Base-by-base conservation (phyloP, 73 alveolate species). In the Paramecium sonneborni region DNA sequence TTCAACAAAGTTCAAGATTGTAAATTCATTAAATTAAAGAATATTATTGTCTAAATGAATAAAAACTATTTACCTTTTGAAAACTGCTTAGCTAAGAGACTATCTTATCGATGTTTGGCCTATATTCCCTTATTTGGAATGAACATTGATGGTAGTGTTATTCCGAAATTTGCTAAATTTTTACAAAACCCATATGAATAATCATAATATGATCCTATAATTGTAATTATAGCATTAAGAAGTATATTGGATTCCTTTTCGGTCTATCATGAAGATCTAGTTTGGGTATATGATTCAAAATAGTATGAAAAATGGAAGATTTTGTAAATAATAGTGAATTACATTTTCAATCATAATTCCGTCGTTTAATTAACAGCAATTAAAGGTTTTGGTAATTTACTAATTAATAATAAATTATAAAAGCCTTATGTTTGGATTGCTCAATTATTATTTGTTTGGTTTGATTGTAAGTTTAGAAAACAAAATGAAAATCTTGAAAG, bases 381-480 rank as follows among this genome's bases (percentile, higher is more conserved):
- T 2, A 76, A 79, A 46, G 90, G 90, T 10, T 15, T 79, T 9
- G 15, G 76, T 10, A 79, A 79, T 41, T 44, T 79, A 23, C 24
- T 79, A 18, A 41, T 79, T 37, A 74, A 79, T 46, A 23, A 79
- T 38, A 79, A 79, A 41, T 20, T 79, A 3, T 62, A 11, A 20
- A 46, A 79, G 18, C 90, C 90, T 7, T 44, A 79, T 20, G 55
- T 39, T 43, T 79, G 90, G 90, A 79, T 79, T n/a, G 90, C 90
- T 11, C 18, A 30, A 43, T 79, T 79, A 18, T 39, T 79, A 21
- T 79, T 79, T 44, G 10, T 79, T 9, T 79, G 90, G 90, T 46
- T 43, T 44, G 74, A 79, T 79, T 44, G 12, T 23, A 30, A 9
- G 41, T 43, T 79, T 5, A 20, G 76, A 12, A 20, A 41, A 10